Percentiles rank a stretch among this genome's conserved stretches.
phyloP scores from a whole-genome alignment of 805 yeast species.

The Kodamaea leandrae region DNA sequence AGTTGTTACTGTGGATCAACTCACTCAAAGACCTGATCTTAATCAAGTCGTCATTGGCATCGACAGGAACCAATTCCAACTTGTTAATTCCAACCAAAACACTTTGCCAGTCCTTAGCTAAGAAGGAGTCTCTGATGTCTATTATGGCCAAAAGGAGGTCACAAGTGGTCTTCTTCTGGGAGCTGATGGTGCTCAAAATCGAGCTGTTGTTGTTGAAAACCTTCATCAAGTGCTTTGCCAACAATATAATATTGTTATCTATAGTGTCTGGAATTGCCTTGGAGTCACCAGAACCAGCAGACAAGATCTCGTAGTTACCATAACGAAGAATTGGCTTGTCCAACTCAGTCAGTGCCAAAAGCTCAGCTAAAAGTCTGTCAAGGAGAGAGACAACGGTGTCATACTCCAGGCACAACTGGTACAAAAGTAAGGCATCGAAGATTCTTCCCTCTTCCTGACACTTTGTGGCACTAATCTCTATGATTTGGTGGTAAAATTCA shows the following conservation, averaged over 20 bases:
- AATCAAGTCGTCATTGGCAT: slow-evolving; percentile 46
- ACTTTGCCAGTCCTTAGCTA: slow-evolving; percentile 55
- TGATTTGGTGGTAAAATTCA: slow-evolving; percentile 64
- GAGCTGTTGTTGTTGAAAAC: slow-evolving; percentile 54
- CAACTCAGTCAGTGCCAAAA: slow-evolving; percentile 66
- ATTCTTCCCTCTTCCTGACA: slow-evolving; percentile 91
- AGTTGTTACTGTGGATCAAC: slow-evolving; percentile 49
- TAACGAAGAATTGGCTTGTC: slow-evolving; percentile 50
- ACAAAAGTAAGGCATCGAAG: slow-evolving; percentile 79
- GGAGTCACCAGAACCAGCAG: slow-evolving; percentile 29
- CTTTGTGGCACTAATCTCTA: slow-evolving; percentile 78
- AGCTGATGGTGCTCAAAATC: slow-evolving; percentile 54
- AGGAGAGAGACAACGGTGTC: slow-evolving; percentile 74
- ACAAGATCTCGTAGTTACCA: slow-evolving; percentile 35
- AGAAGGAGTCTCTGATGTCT: slow-evolving; percentile 59
- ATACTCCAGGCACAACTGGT: slow-evolving; percentile 85
- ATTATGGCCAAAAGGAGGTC: slow-evolving; percentile 62
- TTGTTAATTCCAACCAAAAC: slow-evolving; percentile 55
- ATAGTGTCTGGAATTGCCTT: slow-evolving; percentile 35
- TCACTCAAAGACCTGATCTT: slow-evolving; percentile 67
- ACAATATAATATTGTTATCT: slow-evolving; percentile 47
- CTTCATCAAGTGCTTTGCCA: slow-evolving; percentile 45
- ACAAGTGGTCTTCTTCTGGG: slow-evolving; percentile 62
- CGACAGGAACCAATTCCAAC: slow-evolving; percentile 66
- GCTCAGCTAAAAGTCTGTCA: slow-evolving; percentile 75